phyloP scores from a whole-genome alignment of 2,329 filamentous ascomycete species.

The Claviceps africana region DNA sequence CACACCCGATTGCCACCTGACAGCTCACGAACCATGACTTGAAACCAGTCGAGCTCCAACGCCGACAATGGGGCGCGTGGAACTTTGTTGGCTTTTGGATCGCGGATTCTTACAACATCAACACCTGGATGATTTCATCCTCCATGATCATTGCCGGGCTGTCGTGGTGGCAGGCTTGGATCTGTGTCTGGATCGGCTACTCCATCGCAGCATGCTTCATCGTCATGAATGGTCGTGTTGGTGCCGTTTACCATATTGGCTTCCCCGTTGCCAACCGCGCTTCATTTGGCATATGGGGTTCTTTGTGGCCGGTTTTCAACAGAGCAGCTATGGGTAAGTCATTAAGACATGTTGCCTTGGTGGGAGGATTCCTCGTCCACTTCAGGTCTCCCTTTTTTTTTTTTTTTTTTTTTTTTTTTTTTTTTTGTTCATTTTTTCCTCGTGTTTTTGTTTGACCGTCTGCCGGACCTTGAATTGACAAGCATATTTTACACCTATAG shows the following conservation, averaged over 20 bases:
- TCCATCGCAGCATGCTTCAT: constrained; percentile 63
- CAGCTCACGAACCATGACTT: constrained; percentile 71
- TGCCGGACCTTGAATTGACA: background rate
- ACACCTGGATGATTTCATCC: constrained; percentile 88
- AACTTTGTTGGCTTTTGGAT: constrained; percentile 87
- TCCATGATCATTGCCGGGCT: constrained; percentile 66
- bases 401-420: background rate
- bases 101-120: constrained; percentile 75
- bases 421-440: background rate
- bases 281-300: constrained; percentile 81
- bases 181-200: constrained; percentile 83
- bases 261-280: constrained; percentile 70
- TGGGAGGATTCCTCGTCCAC: background rate
- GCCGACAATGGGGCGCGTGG: constrained; percentile 72
- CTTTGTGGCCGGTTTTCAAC: constrained; percentile 79
- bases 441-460: no score
- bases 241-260: constrained; percentile 75
- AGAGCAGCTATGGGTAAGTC: constrained; percentile 58
- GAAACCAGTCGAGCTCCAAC: constrained; percentile 63
- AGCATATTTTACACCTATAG: constrained; percentile 18
- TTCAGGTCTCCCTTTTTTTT: background rate
- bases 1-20: background rate
- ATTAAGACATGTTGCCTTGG: background rate
- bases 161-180: constrained; percentile 84
- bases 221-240: constrained; percentile 66